Evolutionary conservation across 768 basidiomycete species (phyloP), one percentile per base, ranked within the genome.

Genomic region (Hysterangium stoloniferum): DNA sequence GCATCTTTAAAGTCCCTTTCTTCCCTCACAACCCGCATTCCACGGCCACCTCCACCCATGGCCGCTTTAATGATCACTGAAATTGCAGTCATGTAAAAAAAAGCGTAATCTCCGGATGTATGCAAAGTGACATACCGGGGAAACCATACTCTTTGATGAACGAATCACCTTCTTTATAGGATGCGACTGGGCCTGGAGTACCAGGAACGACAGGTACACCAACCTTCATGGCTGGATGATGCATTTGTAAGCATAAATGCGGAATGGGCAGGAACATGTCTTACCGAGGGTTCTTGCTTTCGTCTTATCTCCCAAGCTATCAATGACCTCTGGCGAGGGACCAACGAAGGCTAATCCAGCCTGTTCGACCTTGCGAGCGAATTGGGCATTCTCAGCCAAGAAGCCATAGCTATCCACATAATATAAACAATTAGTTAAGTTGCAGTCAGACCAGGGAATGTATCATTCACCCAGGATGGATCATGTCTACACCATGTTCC

Each of bases 401-500:
- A 99, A 99, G 49, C 95, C 94, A 64, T 98, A 98, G 51, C 93
- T 95, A 59, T 12, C 31, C 45, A 43, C 44, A 48, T 59, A 22
- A 53, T 25, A 7, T 24, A 48, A 48, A 11, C 45, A 15, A 45
- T 25, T 33, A 25, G 35, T 13, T 12, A 17, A 19, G 12, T 12
- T 22, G 24, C 37, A 31, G 28, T 52, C 9, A 15, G 15, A 19
- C 34, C 33, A 17, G 31, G 42, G 50, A 37, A 15, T 52, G 45
- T 15, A 32, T 52, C 45, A 44, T 74, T 62, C 58, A 92, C 90
- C 94, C 93, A 9, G 93, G 96, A 68, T 98, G 96, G 63, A 99
- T 98, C 96, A 99, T 98, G 65, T 97, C 95, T 22, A 99, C 96
- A 22, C 91, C 94, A 67, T 98, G 93, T 68, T 98, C 94, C 37